Evolutionary conservation across 78 protist species (phyloP), one percentile per base, ranked within the genome.

Genomic region (Dictyostelium citrinum): DNA sequence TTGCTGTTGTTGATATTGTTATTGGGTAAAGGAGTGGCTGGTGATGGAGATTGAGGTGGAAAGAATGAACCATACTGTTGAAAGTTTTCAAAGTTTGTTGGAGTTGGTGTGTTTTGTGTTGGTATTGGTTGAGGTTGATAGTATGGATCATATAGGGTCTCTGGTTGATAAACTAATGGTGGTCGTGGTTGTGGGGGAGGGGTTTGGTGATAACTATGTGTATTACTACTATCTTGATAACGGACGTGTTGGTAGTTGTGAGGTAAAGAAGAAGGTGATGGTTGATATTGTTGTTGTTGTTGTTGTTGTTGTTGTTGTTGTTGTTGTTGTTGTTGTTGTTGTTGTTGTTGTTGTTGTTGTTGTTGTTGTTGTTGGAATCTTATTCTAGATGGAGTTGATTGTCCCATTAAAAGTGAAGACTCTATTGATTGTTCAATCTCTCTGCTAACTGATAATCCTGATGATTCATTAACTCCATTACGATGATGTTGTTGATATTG

Each of bases 401-500:
- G 72, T 11, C 72, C 72, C 72, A 64, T 70, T 70, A 70, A 70
- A 29, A 70, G 22, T 3, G 77, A 70, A 12, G 77, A 70, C 7
- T 70, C 77, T 14, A 70, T 70, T 17, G 77, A 70, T 33, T 70
- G 77, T 31, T 70, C 77, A 14, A 70, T 70, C 39, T 70, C 77
- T 70, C 77, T 70, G 33, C 77, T 70, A 33, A 70, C 77, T 70
- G 77, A 70, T 33, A 70, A 17, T 33, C n/a, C 45, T 70, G 77
- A 70, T 16, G 64, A 55, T 9, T 70, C 77, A 70, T 70, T 70
- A 16, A 27, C 72, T 27, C 77, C 45, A 33, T 33, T 8, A 33
- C 17, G 64, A 20, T 55, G 60, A 45, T 64, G 35, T 64, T 64
- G 72, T 5, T 64, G 72, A 27, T 60, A 10, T 9, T 60, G 70